These are phyloP conservation scores for Immersiella caudata DNA, from an alignment of 495 filamentous ascomycete species.

Conservation along the genomic window DNA sequence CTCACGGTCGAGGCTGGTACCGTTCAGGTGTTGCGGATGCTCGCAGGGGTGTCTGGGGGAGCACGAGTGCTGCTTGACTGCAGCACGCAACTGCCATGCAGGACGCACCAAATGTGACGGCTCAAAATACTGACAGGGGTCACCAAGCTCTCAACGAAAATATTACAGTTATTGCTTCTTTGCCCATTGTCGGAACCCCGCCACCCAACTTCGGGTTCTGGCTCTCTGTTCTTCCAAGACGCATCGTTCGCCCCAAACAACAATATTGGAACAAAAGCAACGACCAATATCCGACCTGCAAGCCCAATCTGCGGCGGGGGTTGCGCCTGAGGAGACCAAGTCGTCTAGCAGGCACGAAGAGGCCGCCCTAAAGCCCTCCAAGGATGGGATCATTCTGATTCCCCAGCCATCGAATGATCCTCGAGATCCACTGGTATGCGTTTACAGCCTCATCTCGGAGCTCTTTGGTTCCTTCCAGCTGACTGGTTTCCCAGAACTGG, in stretches of 20 bases:
- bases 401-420: conserved; percentile 42
- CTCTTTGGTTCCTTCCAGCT: neutral
- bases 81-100: neutral
- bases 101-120: neutral
- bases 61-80: neutral
- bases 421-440: conserved; percentile 42
- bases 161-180: neutral
- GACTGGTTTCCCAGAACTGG: conserved; percentile 29
- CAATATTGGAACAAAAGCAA: no score
- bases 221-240: neutral
- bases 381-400: conserved; percentile 47
- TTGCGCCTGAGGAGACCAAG: neutral
- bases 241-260: no score
- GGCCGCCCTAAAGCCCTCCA: conserved; percentile 6
- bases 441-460: neutral
- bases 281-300: neutral
- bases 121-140: neutral
- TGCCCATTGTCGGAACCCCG: neutral
- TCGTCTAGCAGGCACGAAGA: neutral
- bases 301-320: neutral
- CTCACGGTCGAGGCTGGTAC: neutral
- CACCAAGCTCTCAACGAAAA: neutral
- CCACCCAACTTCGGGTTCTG: neutral
- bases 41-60: neutral
- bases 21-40: neutral